Conservation (phyloP, 73 alveolate genomes). For the Tetrahymena malaccensis region DNA sequence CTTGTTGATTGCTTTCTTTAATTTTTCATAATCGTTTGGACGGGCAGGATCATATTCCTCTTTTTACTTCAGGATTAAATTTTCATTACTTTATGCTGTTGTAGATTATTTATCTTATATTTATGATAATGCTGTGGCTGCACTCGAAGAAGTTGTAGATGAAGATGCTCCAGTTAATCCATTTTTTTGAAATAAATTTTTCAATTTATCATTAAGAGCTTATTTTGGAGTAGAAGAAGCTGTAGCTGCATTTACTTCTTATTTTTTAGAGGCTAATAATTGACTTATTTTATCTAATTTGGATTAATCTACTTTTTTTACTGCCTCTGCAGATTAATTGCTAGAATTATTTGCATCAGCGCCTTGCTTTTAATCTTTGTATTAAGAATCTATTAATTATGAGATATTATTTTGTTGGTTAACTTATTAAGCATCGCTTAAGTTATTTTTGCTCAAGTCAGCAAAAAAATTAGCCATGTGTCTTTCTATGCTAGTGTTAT, state of each 20-base stretch:
- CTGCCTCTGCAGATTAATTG: neutral
- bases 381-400: neutral
- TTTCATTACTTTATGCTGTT: neutral
- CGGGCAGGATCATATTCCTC: neutral
- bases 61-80: neutral
- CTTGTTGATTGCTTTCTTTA: neutral
- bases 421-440: neutral
- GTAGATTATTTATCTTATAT: neutral
- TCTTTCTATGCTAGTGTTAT: neutral
- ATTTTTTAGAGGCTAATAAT: neutral
- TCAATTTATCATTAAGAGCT: neutral
- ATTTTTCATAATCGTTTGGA: neutral
- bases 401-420: neutral
- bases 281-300: neutral
- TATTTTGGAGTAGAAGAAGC: neutral
- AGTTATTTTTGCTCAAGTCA: neutral
- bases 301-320: neutral
- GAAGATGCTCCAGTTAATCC: neutral
- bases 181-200: neutral
- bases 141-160: neutral
- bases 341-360: neutral
- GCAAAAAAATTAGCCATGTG: neutral
- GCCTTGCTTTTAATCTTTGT: neutral
- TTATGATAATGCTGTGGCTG: neutral
- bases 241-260: neutral